A percentile compares a stretch with the other conserved stretches of the same genome.
These are phyloP conservation scores for Tuber umbilicatum DNA, from an alignment of 495 filamentous ascomycete species.

Conservation along the genomic window DNA sequence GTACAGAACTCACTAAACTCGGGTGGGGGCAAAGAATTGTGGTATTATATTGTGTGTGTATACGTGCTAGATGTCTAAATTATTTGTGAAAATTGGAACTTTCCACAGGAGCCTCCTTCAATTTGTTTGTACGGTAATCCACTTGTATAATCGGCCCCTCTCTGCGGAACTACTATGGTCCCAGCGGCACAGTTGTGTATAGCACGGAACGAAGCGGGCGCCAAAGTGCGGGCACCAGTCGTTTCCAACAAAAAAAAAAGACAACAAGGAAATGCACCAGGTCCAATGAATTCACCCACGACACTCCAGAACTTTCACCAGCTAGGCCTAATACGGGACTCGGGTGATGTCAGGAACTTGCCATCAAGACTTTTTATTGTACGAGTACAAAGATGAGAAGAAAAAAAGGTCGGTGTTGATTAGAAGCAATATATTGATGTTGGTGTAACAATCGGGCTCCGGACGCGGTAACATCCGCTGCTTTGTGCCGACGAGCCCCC, in stretches of 20 bases:
- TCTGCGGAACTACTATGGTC: background rate
- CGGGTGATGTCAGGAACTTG: background rate
- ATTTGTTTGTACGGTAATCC: background rate
- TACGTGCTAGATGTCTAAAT: background rate
- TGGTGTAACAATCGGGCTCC: background rate
- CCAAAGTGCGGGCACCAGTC: background rate
- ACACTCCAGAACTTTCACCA: background rate
- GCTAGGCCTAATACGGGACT: background rate
- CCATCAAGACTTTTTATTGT: background rate
- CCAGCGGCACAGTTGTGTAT: background rate
- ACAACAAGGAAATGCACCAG: background rate
- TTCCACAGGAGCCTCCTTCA: background rate
- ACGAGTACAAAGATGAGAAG: background rate
- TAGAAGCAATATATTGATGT: background rate
- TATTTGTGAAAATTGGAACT: background rate
- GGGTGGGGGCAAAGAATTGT: background rate
- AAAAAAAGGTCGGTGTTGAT: background rate
- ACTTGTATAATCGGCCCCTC: background rate
- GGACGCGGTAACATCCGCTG: background rate
- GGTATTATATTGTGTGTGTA: background rate
- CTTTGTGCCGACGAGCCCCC: background rate
- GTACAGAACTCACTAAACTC: background rate
- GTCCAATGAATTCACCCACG: background rate
- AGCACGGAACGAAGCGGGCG: background rate
- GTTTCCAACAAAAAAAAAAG: background rate